Conservation (phyloP, 306 rosid species). For the Cercis canadensis region DNA sequence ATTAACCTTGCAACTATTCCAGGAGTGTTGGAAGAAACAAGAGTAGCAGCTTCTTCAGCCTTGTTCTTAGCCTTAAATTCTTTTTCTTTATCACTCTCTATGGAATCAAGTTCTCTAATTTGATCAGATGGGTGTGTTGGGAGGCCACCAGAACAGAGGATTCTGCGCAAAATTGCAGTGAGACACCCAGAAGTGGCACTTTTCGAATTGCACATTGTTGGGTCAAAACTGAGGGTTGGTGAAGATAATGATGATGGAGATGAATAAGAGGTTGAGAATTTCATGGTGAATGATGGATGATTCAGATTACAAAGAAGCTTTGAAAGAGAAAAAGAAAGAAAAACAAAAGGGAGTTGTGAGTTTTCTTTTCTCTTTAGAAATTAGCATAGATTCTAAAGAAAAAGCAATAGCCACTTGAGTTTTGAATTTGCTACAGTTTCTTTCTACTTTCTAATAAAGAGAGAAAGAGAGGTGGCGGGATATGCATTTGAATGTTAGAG, state of each 20-base stretch:
- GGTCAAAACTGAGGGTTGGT: conserved; percentile 42
- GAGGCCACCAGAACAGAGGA: conserved; percentile 75
- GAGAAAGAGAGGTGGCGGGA: conserved; percentile 66
- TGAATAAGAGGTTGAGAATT: conserved; percentile 50
- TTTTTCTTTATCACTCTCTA: conserved; percentile 32
- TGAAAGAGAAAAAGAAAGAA: conserved; percentile 17
- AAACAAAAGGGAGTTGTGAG: conserved; percentile 21
- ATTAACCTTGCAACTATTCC: conserved; percentile 81
- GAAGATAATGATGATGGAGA: conserved; percentile 52
- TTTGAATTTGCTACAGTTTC: conserved; percentile 48
- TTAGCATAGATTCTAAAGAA: conserved; percentile 22
- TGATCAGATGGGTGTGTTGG: conserved; percentile 79
- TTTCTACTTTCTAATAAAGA: no score
- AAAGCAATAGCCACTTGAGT: neutral
- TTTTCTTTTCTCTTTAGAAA: conserved; percentile 29
- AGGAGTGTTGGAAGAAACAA: conserved; percentile 41
- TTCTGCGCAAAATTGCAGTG: conserved; percentile 65
- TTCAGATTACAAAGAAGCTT: conserved; percentile 13
- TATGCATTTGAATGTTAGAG: conserved; percentile 71
- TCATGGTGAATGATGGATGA: conserved; percentile 48
- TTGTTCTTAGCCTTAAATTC: conserved; percentile 34
- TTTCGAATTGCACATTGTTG: conserved; percentile 57
- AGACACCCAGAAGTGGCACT: conserved; percentile 64
- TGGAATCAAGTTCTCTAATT: conserved; percentile 42
- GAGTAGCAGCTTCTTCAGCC: conserved; percentile 12